Evolutionary conservation across 805 yeast genomes (phyloP).

Genomic region (Saturnispora sanitii): DNA sequence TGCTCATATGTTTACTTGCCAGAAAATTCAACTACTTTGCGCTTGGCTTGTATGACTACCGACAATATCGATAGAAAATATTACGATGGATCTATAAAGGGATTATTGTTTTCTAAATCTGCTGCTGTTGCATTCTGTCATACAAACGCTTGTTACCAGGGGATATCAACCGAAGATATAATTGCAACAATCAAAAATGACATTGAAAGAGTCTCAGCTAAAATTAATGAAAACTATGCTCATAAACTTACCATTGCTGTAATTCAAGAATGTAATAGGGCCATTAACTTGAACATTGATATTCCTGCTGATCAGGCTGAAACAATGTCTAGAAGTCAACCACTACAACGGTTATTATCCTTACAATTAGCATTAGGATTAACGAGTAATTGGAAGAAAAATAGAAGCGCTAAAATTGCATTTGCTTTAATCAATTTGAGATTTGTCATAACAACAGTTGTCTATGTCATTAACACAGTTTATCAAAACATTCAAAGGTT

Average conservation of each 20-base stretch:
- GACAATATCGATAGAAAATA: slow-evolving; percentile 9
- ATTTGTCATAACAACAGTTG: slow-evolving; percentile 59
- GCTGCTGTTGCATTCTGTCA: slow-evolving; percentile 58
- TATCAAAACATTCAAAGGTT: slow-evolving; percentile 55
- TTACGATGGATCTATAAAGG: slow-evolving; percentile 16
- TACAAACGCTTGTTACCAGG: slow-evolving; percentile 61
- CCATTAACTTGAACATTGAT: slow-evolving; percentile 63
- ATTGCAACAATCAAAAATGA: slow-evolving; percentile 45
- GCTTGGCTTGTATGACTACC: slow-evolving; percentile 18
- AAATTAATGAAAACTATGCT: slow-evolving; percentile 20
- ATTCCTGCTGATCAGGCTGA: slow-evolving; percentile 68
- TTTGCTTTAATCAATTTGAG: slow-evolving; percentile 60
- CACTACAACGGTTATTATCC: slow-evolving; percentile 62
- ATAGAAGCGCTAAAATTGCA: slow-evolving; percentile 39
- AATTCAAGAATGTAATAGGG: slow-evolving; percentile 60
- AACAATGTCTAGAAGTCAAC: slow-evolving; percentile 64
- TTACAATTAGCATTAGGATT: slow-evolving; percentile 61
- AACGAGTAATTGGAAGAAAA: slow-evolving; percentile 29
- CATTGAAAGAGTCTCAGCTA: slow-evolving; percentile 22
- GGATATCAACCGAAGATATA: slow-evolving; percentile 60
- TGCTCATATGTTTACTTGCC: slow-evolving; percentile 32
- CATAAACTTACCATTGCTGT: slow-evolving; percentile 33
- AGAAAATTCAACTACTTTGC: slow-evolving; percentile 16
- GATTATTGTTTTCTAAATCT: slow-evolving; percentile 34
- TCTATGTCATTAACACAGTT: slow-evolving; percentile 49